A percentile compares a stretch with the other conserved stretches of the same genome.
These are phyloP conservation scores for Yamadazyma oceani DNA, from an alignment of 1,139 yeast species.

Conservation along the genomic window DNA sequence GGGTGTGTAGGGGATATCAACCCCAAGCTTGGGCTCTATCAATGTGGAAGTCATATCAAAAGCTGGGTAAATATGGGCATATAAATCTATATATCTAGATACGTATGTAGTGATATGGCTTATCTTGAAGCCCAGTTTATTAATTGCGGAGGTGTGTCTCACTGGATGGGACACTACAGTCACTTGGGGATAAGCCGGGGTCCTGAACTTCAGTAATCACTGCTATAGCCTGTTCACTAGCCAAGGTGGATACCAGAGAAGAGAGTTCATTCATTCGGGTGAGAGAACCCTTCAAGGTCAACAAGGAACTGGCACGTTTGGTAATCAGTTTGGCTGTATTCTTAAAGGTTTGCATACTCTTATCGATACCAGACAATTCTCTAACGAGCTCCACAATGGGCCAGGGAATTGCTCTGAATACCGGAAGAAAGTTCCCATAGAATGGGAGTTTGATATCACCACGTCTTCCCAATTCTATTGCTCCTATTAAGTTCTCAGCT, in stretches of 20 bases:
- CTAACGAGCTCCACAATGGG: conserved; percentile 59
- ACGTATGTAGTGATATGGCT: too few species aligned
- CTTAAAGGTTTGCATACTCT: conserved; percentile 46
- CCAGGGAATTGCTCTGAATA: conserved; percentile 74
- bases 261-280: not conserved
- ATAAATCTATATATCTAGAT: not conserved
- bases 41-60: not conserved
- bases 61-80: not conserved
- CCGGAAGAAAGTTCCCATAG: conserved; percentile 71
- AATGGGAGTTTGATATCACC: conserved; percentile 75
- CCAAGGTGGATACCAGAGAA: too few species aligned
- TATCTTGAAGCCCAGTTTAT: too few species aligned
- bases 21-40: conserved; percentile 14
- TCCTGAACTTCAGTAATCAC: too few species aligned
- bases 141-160: too few species aligned
- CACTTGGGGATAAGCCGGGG: too few species aligned
- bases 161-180: too few species aligned
- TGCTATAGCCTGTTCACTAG: too few species aligned
- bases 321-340: conserved; percentile 13
- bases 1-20: conserved; percentile 16
- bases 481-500: conserved; percentile 56
- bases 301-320: conserved; percentile 20
- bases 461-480: conserved; percentile 58
- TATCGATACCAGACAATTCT: conserved; percentile 61
- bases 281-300: conserved; percentile 3